A percentile compares a stretch with the other conserved stretches of the same genome.
Evolutionary conservation across 2,329 filamentous ascomycete species (phyloP).

Genomic region (Stagonosporopsis cucurbitacearum): DNA sequence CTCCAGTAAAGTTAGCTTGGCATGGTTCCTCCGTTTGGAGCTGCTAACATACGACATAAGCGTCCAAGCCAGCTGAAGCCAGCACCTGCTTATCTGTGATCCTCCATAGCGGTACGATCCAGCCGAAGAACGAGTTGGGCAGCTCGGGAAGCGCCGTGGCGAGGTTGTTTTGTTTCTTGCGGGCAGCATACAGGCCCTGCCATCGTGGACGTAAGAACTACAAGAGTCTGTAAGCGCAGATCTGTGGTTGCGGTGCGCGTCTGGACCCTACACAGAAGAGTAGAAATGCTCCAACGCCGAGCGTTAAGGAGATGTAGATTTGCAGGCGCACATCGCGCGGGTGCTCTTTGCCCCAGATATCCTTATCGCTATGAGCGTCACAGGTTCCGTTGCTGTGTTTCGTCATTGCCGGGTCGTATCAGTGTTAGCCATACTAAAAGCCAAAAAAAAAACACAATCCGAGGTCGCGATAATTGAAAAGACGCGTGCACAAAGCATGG

Average conservation of each 20-base stretch:
- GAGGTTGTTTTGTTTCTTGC: constrained; percentile 76
- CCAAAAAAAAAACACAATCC: not conserved
- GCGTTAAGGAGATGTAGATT: constrained; percentile 71
- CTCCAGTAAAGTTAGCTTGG: constrained; percentile 44
- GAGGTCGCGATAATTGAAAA: constrained; percentile 3
- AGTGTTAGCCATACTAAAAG: constrained; percentile 12
- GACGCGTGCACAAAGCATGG: constrained; percentile 9
- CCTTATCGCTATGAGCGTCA: constrained; percentile 19
- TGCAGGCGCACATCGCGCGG: constrained; percentile 63
- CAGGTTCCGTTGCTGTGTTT: constrained; percentile 27
- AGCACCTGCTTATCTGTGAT: constrained; percentile 91
- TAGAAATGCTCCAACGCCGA: constrained; percentile 75
- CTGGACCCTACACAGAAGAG: constrained; percentile 71
- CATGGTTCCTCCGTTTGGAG: too few species aligned
- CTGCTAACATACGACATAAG: constrained; percentile 75
- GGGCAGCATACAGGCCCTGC: constrained; percentile 87
- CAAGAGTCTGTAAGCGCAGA: constrained; percentile 30
- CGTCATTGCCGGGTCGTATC: constrained; percentile 28
- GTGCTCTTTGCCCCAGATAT: constrained; percentile 42
- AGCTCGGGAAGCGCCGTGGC: constrained; percentile 74
- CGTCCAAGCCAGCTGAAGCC: constrained; percentile 88
- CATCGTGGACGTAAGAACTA: constrained; percentile 88
- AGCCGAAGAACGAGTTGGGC: constrained; percentile 85
- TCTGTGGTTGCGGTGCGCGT: constrained; percentile 1
- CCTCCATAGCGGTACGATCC: constrained; percentile 84